Percentiles rank a stretch among this genome's conserved stretches.
Conservation (phyloP, 2,329 filamentous ascomycete genomes). For the Colletotrichum truncatum region DNA sequence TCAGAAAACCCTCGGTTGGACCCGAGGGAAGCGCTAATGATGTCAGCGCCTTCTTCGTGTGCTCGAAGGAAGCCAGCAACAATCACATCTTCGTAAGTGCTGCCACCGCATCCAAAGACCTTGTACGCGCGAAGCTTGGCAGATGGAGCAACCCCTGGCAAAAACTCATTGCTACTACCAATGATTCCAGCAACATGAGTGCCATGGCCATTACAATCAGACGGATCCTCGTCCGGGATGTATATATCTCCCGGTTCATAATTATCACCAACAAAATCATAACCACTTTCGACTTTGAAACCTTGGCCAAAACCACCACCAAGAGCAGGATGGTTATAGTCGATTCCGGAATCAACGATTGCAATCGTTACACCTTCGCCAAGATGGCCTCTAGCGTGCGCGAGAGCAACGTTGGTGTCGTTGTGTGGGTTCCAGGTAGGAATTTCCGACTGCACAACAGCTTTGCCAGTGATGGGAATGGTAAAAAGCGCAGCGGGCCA, state of each 20-base stretch:
- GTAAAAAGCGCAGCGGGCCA: background rate
- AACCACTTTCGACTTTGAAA: conserved; percentile 55
- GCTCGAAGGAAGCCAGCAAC: conserved; percentile 28
- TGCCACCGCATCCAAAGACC: conserved; percentile 41
- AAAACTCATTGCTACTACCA: conserved; percentile 39
- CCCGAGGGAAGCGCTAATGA: conserved; percentile 41
- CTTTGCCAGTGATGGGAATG: background rate
- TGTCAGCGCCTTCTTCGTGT: conserved; percentile 38
- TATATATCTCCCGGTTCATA: conserved; percentile 38
- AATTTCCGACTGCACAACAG: background rate
- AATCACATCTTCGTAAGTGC: conserved; percentile 27
- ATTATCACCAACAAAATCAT: conserved; percentile 13
- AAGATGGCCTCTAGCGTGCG: background rate
- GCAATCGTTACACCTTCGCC: background rate
- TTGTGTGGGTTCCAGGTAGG: conserved; percentile 12
- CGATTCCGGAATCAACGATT: conserved; percentile 49
- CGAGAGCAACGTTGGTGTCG: background rate
- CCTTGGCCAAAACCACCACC: conserved; percentile 62
- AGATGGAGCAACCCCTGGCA: conserved; percentile 50
- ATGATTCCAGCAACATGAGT: conserved; percentile 12
- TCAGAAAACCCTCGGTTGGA: conserved; percentile 36
- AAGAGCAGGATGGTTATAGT: conserved; percentile 60
- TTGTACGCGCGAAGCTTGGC: conserved; percentile 50
- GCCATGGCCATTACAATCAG: conserved; percentile 40
- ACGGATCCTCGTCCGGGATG: conserved; percentile 49